phyloP scores from a whole-genome alignment of 306 rosid genomes.

The Quercus ilex region DNA sequence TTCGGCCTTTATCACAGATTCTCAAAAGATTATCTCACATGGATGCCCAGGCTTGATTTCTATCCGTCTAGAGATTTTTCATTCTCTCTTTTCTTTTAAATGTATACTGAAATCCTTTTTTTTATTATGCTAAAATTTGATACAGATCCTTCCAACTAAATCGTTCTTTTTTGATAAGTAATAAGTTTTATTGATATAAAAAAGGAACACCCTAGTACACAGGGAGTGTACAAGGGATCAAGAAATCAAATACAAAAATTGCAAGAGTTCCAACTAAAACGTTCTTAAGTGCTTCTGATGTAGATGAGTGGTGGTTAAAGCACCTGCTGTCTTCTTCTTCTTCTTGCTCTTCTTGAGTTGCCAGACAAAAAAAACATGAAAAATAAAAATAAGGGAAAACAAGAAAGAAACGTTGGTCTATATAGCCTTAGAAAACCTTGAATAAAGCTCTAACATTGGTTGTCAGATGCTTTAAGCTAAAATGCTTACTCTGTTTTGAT shows the following conservation, averaged over 20 bases:
- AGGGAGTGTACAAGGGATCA: too few relatives aligned
- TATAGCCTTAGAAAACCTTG: neutral
- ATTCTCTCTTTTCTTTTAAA: neutral
- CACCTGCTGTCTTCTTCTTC: neutral
- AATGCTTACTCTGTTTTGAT: neutral
- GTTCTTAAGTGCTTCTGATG: neutral
- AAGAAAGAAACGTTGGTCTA: neutral
- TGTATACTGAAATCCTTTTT: neutral
- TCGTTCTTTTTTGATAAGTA: neutral
- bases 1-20: slow-evolving; percentile 45
- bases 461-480: neutral
- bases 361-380: neutral
- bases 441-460: neutral
- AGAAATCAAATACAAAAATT: too few relatives aligned
- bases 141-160: neutral
- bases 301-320: neutral
- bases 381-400: neutral
- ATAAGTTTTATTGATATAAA: too few relatives aligned
- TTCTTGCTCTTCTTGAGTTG: slow-evolving; percentile 4
- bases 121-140: neutral
- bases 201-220: too few relatives aligned
- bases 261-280: neutral
- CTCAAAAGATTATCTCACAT: slow-evolving; percentile 57
- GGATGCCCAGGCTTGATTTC: slow-evolving; percentile 92
- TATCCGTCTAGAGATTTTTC: slow-evolving; percentile 71